Evolutionary conservation across 2,329 filamentous ascomycete species (phyloP), one percentile per base, ranked within the genome.

Genomic region (Trichophaea hybrida): DNA sequence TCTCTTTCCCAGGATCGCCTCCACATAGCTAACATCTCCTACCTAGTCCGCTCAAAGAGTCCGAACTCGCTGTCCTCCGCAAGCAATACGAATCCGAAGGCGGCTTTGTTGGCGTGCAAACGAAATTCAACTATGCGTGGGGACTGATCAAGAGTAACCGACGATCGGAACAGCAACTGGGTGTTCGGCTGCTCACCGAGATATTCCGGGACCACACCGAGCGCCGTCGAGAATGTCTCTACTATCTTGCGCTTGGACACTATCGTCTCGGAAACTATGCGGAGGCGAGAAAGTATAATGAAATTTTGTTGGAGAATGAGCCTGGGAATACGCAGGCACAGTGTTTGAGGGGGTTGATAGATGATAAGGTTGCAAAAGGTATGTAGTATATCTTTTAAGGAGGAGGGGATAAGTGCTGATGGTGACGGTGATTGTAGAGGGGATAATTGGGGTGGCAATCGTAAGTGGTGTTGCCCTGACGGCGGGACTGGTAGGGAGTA

Each of bases 81-180:
- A 79, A 87, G 62, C 93, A 98, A 73, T 98, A 93, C 72, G 91
- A 97, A 72, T 95, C 95, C 72, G 93, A 98, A 75, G 93, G 91
- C 67, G 88, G 94, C 69, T 94, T 94, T 77, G 91, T 95, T 62
- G 90, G 91, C 61, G 81, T 98, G 44, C 93, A 98, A 74, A 98
- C 93, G 63, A 97, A 97, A 73, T 98, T 98, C 81, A 98, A 98
- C 82, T 97, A 91, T 73, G 91, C 93, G 71, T 98, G 93, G 93
- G 93, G 93, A 67, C 80, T 98, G 67, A 95, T 98, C 69, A 98
- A 97, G 77, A 96, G 91, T 63, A 83, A 82, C 71, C 75, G 78
- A 56, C 87, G 93, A 66, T 73, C 78, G 71, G 90, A 98, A 69
- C 91, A 97, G 73, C 91, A 97, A 77, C 83, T 93, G 73, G 91